Conservation (phyloP, 2,329 filamentous ascomycete genomes). For the Lachnellula hyalina region DNA sequence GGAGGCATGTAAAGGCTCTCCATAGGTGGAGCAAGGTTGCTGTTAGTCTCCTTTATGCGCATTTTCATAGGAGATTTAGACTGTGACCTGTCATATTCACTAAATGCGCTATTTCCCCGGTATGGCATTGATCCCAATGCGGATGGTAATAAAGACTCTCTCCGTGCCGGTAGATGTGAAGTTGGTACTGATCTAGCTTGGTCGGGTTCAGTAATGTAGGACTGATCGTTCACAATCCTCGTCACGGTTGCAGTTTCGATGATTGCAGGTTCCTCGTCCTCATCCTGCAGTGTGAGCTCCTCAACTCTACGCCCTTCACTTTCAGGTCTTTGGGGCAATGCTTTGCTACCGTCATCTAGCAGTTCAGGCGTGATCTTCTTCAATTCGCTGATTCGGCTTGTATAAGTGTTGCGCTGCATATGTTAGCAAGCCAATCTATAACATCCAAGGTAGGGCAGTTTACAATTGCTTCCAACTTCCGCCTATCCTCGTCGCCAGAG, state of each 20-base stretch:
- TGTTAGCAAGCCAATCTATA: conserved; percentile 15
- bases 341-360: conserved; percentile 56
- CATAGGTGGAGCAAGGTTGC: conserved; percentile 45
- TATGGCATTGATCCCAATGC: conserved; percentile 26
- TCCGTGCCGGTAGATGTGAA: conserved; percentile 28
- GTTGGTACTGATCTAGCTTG: conserved; percentile 20
- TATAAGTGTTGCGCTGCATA: conserved; percentile 76
- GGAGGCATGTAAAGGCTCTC: conserved; percentile 61
- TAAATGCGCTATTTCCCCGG: conserved; percentile 28
- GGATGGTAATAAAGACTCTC: conserved; percentile 32
- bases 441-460: conserved; percentile 36
- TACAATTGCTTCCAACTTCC: conserved; percentile 90
- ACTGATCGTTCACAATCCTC: conserved; percentile 42
- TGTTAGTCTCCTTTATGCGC: conserved; percentile 32
- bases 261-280: conserved; percentile 41
- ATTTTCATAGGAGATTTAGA: conserved; percentile 44
- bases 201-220: conserved; percentile 20
- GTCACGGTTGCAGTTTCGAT: conserved; percentile 50
- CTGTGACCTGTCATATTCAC: conserved; percentile 43
- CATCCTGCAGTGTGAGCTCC: conserved; percentile 30
- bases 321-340: conserved; percentile 65
- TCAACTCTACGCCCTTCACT: conserved; percentile 50
- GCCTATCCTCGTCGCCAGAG: conserved; percentile 77
- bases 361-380: conserved; percentile 61
- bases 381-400: conserved; percentile 81